Evolutionary conservation across 2,329 filamentous ascomycete species (phyloP).

Genomic region (Colletotrichum horii): DNA sequence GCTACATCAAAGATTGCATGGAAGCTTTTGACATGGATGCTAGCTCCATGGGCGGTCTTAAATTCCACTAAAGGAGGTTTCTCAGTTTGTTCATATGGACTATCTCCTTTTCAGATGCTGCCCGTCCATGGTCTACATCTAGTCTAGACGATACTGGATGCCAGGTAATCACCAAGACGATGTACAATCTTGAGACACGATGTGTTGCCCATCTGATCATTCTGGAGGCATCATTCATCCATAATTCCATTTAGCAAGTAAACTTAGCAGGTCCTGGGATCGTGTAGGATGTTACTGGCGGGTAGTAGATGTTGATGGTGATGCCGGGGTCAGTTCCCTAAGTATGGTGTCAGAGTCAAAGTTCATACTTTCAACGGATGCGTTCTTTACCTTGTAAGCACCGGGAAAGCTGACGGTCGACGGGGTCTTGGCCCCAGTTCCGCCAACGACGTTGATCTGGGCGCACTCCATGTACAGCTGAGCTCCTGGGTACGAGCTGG

Average conservation of each 20-base stretch:
- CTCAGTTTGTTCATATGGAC: neutral
- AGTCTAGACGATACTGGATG: neutral
- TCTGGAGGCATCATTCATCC: neutral
- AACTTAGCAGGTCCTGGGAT: constrained; percentile 30
- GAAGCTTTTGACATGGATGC: rapidly evolving
- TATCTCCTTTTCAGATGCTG: neutral
- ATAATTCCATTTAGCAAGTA: constrained; percentile 17
- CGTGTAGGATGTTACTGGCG: constrained; percentile 27
- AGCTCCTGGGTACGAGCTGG: constrained; percentile 41
- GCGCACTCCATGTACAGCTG: constrained; percentile 54
- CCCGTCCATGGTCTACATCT: neutral
- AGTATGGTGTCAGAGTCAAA: neutral
- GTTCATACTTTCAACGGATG: neutral
- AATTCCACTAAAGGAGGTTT: neutral
- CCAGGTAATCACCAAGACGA: neutral
- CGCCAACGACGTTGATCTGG: constrained; percentile 42
- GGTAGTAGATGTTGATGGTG: constrained; percentile 41
- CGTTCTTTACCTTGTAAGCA: constrained; percentile 35
- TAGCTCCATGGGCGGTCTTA: rapidly evolving
- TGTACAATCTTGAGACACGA: neutral
- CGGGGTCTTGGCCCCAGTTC: constrained; percentile 33
- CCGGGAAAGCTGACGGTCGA: constrained; percentile 40
- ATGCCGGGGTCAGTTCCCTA: constrained; percentile 37
- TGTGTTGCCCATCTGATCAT: neutral
- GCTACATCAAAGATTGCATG: neutral